Evolutionary conservation across 306 rosid species (phyloP).

Genomic region (Sophora flavescens): DNA sequence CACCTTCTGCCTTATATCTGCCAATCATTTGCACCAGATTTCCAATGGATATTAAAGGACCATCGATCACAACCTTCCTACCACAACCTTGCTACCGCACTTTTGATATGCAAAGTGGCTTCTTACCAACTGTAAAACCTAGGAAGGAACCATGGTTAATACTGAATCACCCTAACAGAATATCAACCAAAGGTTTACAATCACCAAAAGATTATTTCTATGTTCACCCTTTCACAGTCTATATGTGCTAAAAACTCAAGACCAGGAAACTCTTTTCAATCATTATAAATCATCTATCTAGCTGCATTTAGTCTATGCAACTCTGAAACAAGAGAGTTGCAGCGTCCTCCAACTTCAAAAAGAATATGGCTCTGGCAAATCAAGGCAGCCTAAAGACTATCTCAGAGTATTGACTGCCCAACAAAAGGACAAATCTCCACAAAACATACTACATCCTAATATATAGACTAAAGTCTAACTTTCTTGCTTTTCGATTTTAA

Average conservation of each 20-base stretch:
- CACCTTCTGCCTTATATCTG: constrained; percentile 12
- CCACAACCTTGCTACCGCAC: neutral
- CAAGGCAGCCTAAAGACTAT: too few relatives aligned
- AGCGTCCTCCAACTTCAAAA: too few relatives aligned
- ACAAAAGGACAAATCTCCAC: too few relatives aligned
- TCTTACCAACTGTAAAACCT: constrained; percentile 1
- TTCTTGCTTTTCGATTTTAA: too few relatives aligned
- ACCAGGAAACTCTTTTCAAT: neutral
- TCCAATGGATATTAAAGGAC: constrained; percentile 13
- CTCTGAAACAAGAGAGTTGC: too few relatives aligned
- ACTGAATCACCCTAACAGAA: constrained; percentile 19
- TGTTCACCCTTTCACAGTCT: neutral
- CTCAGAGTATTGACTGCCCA: too few relatives aligned
- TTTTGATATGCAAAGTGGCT: constrained; percentile 16
- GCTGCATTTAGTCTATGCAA: too few relatives aligned
- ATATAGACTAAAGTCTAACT: too few relatives aligned
- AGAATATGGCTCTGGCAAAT: too few relatives aligned
- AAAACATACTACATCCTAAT: too few relatives aligned
- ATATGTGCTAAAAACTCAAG: constrained; percentile 1
- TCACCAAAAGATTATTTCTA: neutral
- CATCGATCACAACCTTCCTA: neutral
- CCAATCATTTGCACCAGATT: constrained; percentile 25
- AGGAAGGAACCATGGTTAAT: neutral
- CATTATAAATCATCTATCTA: too few relatives aligned
- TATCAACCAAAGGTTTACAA: constrained; percentile 8